A percentile compares a stretch with the other conserved stretches of the same genome.
These are phyloP conservation scores for Tricholoma saponaceum DNA, from an alignment of 768 basidiomycete genomes.

Conservation along the genomic window DNA sequence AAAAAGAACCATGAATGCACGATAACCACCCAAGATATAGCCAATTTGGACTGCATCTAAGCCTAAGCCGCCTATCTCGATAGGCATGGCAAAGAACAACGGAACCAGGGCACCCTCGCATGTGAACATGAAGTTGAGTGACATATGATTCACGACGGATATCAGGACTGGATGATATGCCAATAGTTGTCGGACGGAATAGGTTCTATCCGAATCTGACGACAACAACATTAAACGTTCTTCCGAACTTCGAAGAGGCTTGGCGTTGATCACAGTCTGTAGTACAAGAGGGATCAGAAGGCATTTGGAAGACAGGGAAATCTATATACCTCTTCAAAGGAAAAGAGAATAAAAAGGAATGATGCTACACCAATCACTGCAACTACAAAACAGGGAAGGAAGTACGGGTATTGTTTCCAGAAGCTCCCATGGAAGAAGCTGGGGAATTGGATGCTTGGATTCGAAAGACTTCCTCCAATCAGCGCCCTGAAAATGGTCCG, in stretches of 20 bases:
- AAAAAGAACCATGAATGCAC: conserved; percentile 48
- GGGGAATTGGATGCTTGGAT: conserved; percentile 24
- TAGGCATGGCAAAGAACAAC: conserved; percentile 50
- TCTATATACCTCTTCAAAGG: background rate
- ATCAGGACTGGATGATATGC: conserved; percentile 35
- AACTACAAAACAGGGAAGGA: conserved; percentile 52
- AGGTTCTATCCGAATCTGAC: background rate
- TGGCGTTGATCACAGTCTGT: background rate
- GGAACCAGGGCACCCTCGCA: conserved; percentile 39
- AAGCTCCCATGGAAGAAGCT: conserved; percentile 47
- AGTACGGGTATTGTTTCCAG: conserved; percentile 65
- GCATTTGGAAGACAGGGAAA: background rate
- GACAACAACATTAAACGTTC: background rate
- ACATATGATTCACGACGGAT: conserved; percentile 47
- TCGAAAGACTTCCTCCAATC: conserved; percentile 65
- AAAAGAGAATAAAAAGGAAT: background rate
- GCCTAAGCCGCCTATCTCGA: conserved; percentile 48
- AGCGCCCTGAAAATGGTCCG: conserved; percentile 44
- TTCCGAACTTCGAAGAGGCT: background rate
- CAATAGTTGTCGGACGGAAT: background rate
- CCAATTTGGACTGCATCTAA: conserved; percentile 49
- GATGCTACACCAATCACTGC: background rate
- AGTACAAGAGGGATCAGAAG: background rate
- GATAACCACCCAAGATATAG: conserved; percentile 41
- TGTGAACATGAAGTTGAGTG: conserved; percentile 48